Conservation (phyloP, 352 stramenopile species). For the Pythium diclinum region DNA sequence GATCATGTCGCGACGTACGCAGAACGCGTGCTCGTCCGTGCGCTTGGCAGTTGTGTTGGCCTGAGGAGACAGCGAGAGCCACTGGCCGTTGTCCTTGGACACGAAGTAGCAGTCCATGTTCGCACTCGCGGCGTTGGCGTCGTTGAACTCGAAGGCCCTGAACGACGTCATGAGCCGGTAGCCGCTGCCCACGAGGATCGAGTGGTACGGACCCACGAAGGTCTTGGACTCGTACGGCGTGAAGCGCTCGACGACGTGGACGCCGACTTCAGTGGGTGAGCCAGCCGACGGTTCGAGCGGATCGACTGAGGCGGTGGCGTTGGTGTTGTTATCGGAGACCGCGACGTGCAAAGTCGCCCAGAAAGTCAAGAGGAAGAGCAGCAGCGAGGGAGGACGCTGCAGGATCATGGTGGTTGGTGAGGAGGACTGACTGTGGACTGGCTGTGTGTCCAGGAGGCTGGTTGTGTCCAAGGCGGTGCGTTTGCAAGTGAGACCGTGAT, state of each 20-base stretch:
- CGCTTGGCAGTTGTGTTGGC: neutral
- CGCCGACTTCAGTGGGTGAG: neutral
- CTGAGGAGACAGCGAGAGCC: neutral
- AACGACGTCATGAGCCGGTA: conserved; percentile 23
- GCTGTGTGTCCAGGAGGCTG: neutral
- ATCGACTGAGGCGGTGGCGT: neutral
- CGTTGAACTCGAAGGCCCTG: conserved; percentile 6
- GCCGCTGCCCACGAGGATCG: neutral
- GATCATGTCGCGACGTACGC: neutral
- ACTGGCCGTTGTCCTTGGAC: conserved; percentile 8
- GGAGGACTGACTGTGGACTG: neutral
- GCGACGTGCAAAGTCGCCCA: neutral
- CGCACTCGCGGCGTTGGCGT: neutral
- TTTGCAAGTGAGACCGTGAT: neutral
- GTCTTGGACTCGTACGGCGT: conserved; percentile 13
- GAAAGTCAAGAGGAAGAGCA: neutral
- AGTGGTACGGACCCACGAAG: neutral
- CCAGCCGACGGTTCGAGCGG: neutral
- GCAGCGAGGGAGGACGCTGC: neutral
- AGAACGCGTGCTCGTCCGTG: conserved; percentile 3
- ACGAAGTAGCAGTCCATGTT: conserved; percentile 16
- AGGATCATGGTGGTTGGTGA: neutral
- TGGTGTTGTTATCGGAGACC: neutral
- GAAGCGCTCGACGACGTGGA: conserved; percentile 18
- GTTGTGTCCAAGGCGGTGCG: neutral